Conservation (phyloP, 192 early-diverging fungal species). For the Pilaira anomala region DNA sequence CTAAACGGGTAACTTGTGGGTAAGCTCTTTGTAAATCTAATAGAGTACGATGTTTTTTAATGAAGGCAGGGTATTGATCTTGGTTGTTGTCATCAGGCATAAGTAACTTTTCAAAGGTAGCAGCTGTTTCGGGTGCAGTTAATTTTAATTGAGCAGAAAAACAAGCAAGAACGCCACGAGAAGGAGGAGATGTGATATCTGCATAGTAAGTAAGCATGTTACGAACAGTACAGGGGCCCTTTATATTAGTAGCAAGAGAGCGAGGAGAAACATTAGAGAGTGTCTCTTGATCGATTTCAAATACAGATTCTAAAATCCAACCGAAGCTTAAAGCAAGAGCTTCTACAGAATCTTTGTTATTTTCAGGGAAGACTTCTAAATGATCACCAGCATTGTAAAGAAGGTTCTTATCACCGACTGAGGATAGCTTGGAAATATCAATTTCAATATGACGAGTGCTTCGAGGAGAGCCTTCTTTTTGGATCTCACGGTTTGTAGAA, state of each 20-base stretch:
- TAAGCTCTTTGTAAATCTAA: conserved; percentile 25
- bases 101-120: conserved; percentile 25
- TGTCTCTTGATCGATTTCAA: conserved; percentile 38
- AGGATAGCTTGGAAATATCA: conserved; percentile 18
- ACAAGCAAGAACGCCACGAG: conserved; percentile 33
- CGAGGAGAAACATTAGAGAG: conserved; percentile 31
- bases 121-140: conserved; percentile 33
- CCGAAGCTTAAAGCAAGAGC: conserved; percentile 40
- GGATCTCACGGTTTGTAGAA: conserved; percentile 35
- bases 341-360: conserved; percentile 40
- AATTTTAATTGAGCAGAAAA: conserved; percentile 38
- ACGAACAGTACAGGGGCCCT: conserved; percentile 44
- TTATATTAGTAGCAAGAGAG: conserved; percentile 44
- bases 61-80: conserved; percentile 32
- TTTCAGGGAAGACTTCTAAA: conserved; percentile 47
- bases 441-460: conserved; percentile 45
- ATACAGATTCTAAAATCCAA: conserved; percentile 47
- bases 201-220: conserved; percentile 48
- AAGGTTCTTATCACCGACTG: conserved; percentile 17
- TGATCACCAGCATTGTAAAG: conserved; percentile 52
- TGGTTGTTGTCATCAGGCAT: conserved; percentile 32
- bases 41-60: conserved; percentile 28
- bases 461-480: conserved; percentile 32
- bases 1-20: conserved; percentile 30
- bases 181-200: conserved; percentile 42